A percentile compares a stretch with the other conserved stretches of the same genome.
Evolutionary conservation across 2,329 filamentous ascomycete species (phyloP).

Genomic region (Talaromyces marneffei): DNA sequence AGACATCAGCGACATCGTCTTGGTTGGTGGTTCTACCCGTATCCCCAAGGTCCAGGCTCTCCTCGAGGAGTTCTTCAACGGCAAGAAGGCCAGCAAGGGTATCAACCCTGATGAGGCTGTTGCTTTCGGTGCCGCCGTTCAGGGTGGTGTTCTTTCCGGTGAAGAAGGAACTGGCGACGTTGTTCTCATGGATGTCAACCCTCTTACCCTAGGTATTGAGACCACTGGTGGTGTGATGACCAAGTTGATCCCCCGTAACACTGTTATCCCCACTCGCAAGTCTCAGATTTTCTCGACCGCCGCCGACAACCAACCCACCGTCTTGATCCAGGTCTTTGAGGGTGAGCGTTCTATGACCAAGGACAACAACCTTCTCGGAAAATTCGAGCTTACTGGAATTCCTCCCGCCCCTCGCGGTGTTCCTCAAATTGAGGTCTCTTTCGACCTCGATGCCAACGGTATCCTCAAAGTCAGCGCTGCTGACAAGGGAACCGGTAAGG

Average conservation of each 20-base stretch:
- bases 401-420: conserved; percentile 92
- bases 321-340: conserved; percentile 92
- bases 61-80: conserved; percentile 89
- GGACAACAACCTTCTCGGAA: conserved; percentile 95
- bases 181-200: conserved; percentile 97
- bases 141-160: conserved; percentile 89
- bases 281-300: conserved; percentile 97
- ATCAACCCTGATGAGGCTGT: conserved; percentile 99
- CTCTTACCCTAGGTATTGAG: conserved; percentile 92
- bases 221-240: conserved; percentile 98
- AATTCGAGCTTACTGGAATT: conserved; percentile 96
- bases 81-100: conserved; percentile 98
- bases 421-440: conserved; percentile 96
- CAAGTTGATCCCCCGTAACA: conserved; percentile 91
- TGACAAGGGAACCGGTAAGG: conserved; percentile 98
- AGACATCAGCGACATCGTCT: conserved; percentile 92
- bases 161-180: conserved; percentile 74
- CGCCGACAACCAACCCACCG: conserved; percentile 92
- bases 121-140: conserved; percentile 93
- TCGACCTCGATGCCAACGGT: conserved; percentile 97
- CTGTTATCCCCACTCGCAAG: conserved; percentile 91
- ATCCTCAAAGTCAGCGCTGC: conserved; percentile 93
- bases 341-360: conserved; percentile 91
- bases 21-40: conserved; percentile 97
- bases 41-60: conserved; percentile 95